Evolutionary conservation across 805 yeast species (phyloP).

Genomic region (Candida caryicola): DNA sequence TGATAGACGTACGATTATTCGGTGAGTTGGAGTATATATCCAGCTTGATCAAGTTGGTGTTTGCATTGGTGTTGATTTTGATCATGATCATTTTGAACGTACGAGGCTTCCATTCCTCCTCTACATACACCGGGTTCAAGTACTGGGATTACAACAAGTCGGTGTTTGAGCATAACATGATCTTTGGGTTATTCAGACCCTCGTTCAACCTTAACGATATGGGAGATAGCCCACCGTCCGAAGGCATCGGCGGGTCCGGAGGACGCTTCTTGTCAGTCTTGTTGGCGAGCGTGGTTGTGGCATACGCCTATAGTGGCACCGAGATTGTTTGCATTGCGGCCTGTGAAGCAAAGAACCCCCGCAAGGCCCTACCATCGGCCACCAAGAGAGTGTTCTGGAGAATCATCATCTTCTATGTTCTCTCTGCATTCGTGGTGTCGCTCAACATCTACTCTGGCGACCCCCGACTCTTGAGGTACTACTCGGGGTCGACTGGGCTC

Average conservation of each 20-base stretch:
- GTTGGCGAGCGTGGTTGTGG: conserved; percentile 60
- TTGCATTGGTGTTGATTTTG: conserved; percentile 53
- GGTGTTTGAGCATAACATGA: conserved; percentile 42
- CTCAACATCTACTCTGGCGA: conserved; percentile 76
- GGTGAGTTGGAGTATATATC: conserved; percentile 72
- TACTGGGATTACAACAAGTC: conserved; percentile 64
- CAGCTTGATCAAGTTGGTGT: conserved; percentile 54
- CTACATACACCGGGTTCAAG: conserved; percentile 53
- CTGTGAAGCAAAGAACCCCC: conserved; percentile 80
- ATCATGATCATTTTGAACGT: conserved; percentile 63
- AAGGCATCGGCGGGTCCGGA: conserved; percentile 57
- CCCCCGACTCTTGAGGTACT: conserved; percentile 63
- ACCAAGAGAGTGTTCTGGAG: conserved; percentile 74
- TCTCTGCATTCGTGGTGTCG: conserved; percentile 68
- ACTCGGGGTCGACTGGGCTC: conserved; percentile 34
- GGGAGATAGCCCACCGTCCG: conserved; percentile 47
- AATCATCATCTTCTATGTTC: conserved; percentile 59
- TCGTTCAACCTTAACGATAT: conserved; percentile 62
- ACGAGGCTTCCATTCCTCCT: conserved; percentile 48
- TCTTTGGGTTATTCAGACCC: conserved; percentile 74
- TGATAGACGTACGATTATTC: conserved; percentile 66
- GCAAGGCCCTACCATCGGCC: conserved; percentile 73
- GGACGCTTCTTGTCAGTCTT: conserved; percentile 63
- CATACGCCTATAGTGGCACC: conserved; percentile 78
- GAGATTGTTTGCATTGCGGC: conserved; percentile 83